A percentile compares a stretch with the other conserved stretches of the same genome.
These are phyloP conservation scores for Hymenoscyphus infarciens DNA, from an alignment of 2,329 filamentous ascomycete species.

Conservation along the genomic window DNA sequence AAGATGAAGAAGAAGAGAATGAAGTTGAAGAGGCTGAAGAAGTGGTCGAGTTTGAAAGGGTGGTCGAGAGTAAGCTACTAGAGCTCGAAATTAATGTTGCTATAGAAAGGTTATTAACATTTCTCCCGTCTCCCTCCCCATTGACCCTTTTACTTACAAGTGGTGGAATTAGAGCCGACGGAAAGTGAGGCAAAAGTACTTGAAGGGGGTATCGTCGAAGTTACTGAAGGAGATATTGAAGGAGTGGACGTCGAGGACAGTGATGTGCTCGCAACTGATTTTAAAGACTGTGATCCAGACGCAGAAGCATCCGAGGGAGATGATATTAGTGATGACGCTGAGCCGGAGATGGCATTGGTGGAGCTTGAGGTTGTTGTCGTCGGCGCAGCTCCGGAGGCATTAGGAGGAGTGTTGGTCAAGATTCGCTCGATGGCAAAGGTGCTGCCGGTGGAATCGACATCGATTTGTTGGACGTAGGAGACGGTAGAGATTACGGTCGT, in stretches of 20 bases:
- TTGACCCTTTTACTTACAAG: conserved; percentile 24
- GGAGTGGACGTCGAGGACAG: conserved; percentile 26
- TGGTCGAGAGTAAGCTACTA: conserved; percentile 21
- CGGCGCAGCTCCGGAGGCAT: conserved; percentile 1
- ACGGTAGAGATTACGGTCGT: conserved; percentile 32
- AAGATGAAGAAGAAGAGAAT: conserved; percentile 15
- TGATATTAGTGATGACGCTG: conserved; percentile 7
- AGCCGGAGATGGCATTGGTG: conserved; percentile 8
- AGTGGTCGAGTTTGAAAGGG: conserved; percentile 21
- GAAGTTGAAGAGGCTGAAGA: conserved; percentile 16
- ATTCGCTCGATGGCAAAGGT: conserved; percentile 26
- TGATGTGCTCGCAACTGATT: conserved; percentile 23
- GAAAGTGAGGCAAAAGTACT: conserved; percentile 30
- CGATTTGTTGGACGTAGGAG: conserved; percentile 32
- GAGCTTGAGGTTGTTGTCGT: conserved; percentile 5
- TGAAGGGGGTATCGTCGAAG: conserved; percentile 7
- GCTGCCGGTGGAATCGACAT: conserved; percentile 32
- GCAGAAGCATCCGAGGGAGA: conserved; percentile 10
- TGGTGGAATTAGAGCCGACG: conserved; percentile 33
- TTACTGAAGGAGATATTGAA: conserved; percentile 21
- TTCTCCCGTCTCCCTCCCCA: background rate
- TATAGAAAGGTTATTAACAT: conserved; percentile 19
- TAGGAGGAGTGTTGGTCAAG: conserved; percentile 16
- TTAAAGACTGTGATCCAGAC: conserved; percentile 26
- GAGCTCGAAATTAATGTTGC: conserved; percentile 31